Percentiles rank a stretch among this genome's conserved stretches.
These are phyloP conservation scores for Naganishia kalamii DNA, from an alignment of 768 basidiomycete species.

Conservation along the genomic window DNA sequence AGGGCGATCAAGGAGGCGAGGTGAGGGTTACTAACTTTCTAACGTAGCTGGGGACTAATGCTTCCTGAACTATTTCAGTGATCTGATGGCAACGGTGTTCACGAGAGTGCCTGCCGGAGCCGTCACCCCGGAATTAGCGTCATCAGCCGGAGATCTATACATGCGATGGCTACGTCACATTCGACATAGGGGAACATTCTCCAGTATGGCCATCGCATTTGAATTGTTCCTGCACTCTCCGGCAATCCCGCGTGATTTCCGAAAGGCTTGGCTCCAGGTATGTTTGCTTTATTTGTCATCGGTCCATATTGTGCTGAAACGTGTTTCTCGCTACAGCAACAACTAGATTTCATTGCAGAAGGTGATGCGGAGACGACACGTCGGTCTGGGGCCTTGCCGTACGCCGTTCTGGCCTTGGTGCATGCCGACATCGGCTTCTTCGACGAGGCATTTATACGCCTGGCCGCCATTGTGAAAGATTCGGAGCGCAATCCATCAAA, in stretches of 20 bases:
- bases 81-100: slow-evolving; percentile 25
- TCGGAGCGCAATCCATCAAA: slow-evolving; percentile 35
- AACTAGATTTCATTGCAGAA: slow-evolving; percentile 33
- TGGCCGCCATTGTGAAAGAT: slow-evolving; percentile 30
- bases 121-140: slow-evolving; percentile 18
- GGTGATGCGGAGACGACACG: slow-evolving; percentile 38
- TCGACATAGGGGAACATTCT: slow-evolving; percentile 44
- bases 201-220: slow-evolving; percentile 41
- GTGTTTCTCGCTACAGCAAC: slow-evolving; percentile 22
- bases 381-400: slow-evolving; percentile 43
- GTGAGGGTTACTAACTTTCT: slow-evolving; percentile 24
- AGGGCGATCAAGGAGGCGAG: slow-evolving; percentile 43
- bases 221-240: slow-evolving; percentile 28
- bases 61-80: slow-evolving; percentile 16
- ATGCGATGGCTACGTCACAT: slow-evolving; percentile 42
- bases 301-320: too few species aligned
- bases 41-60: background rate
- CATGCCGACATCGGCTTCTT: slow-evolving; percentile 29
- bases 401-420: slow-evolving; percentile 38
- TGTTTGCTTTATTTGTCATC: slow-evolving; percentile 1
- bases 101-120: slow-evolving; percentile 5
- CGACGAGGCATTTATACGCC: slow-evolving; percentile 28
- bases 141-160: slow-evolving; percentile 31
- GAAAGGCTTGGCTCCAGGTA: slow-evolving; percentile 35
- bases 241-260: background rate